Evolutionary conservation across 2,329 filamentous ascomycete species (phyloP).

Genomic region (Zymoseptoria ardabiliae): DNA sequence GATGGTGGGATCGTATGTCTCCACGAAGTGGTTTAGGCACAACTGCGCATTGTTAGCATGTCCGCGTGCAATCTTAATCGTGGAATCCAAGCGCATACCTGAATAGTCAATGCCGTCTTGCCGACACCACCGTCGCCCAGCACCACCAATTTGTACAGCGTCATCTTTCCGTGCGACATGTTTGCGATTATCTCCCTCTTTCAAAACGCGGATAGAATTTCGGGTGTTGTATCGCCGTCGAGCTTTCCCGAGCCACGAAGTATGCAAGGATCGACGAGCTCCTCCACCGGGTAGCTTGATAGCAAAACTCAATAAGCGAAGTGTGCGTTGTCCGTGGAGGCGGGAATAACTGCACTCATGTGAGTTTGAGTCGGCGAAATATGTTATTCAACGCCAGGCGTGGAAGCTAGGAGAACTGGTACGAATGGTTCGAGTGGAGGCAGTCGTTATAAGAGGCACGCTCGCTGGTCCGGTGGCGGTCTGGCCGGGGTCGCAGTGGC

Average conservation of each 20-base stretch:
- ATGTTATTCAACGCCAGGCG: background rate
- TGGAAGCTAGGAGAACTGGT: background rate
- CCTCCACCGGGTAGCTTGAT: background rate
- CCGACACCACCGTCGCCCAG: constrained; percentile 97
- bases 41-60: constrained; percentile 49
- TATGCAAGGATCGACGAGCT: background rate
- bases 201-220: background rate
- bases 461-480: background rate
- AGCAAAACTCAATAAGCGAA: background rate
- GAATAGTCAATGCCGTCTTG: constrained; percentile 98
- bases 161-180: constrained; percentile 35
- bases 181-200: constrained; percentile 4
- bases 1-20: constrained; percentile 69
- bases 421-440: background rate
- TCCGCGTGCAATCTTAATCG: background rate
- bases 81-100: constrained; percentile 34
- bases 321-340: background rate
- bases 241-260: background rate
- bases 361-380: background rate
- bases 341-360: background rate
- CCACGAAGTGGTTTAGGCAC: constrained; percentile 96
- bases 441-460: background rate
- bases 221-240: background rate
- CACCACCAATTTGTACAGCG: constrained; percentile 80
- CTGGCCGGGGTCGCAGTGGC: background rate